Evolutionary conservation across 345 rosid genomes (phyloP).

Genomic region (Syzygium oleosum): DNA sequence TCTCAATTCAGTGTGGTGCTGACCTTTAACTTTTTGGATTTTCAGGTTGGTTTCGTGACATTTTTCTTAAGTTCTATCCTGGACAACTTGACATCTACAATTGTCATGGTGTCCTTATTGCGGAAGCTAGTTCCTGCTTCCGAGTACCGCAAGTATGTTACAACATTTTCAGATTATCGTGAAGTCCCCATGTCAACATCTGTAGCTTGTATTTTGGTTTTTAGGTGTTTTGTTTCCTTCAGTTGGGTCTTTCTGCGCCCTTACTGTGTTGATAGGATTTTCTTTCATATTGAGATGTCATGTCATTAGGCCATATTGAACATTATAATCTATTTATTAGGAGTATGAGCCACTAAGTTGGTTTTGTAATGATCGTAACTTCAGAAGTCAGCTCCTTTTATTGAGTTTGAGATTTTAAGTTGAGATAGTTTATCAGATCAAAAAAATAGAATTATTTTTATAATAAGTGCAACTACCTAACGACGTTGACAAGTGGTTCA

Average conservation of each 20-base stretch:
- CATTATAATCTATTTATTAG: not conserved
- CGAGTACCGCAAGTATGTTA: slow-evolving; percentile 88
- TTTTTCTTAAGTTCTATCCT: slow-evolving; percentile 90
- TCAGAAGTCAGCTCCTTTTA: not conserved
- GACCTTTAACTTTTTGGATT: not conserved
- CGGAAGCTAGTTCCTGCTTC: slow-evolving; percentile 86
- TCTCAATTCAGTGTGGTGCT: not conserved
- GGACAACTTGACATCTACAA: slow-evolving; percentile 92
- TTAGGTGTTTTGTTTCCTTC: not conserved
- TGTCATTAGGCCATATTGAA: not conserved
- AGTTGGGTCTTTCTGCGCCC: not conserved
- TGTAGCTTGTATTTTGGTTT: not conserved
- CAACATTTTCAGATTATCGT: not conserved
- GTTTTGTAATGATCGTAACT: not conserved
- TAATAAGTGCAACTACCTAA: not conserved
- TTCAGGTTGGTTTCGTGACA: slow-evolving; percentile 83
- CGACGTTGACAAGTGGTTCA: not conserved
- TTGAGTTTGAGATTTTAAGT: not conserved
- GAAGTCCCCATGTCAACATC: not conserved
- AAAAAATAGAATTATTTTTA: not conserved
- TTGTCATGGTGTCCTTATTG: slow-evolving; percentile 89
- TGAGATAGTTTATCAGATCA: not conserved
- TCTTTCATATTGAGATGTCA: not conserved
- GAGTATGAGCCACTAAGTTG: not conserved
- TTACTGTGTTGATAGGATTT: not conserved